Base-by-base conservation (phyloP, 208 protist genomes). In the Leishmania turanica region DNA sequence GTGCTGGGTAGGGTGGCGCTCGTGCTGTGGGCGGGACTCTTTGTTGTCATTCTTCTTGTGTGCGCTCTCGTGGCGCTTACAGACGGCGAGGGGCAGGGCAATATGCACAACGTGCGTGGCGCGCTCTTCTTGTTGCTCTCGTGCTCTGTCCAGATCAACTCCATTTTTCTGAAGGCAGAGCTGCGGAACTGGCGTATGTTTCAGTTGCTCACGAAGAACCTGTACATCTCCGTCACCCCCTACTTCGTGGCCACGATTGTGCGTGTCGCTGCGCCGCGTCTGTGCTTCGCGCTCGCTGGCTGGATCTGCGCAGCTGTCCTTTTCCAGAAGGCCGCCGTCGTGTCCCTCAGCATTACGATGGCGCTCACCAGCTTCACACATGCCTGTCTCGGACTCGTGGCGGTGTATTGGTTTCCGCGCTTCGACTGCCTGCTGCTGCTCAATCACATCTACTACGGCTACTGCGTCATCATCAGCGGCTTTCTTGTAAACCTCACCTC, bases 101-200 rank as follows among this genome's bases (percentile, higher is more conserved):
- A 60, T 45, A 47, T 93, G 77, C 88, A 93, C n/a, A 93, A 91
- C 84, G 79, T 81, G n/a, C 80, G 82, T 60, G 90, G 88, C 1
- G 65, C 90, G n/a, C 47, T 93, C 69, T 93, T 93, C 79, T 80
- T 90, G 56, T 75, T 93, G 27, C 77, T 93, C 21, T 88, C 86
- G 27, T 91, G 81, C 65, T 82, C 90, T 21, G 76, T 91, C 62
- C 90, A 91, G 56, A 80, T 87, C 17, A 91, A 88, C 74, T 79
- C 84, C 65, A 78, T 90, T 27, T 85, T 91, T 54, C 69, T 93
- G 62, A 88, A 90, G 51, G 76, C 82, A 47, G 90, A 91, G 78
- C 78, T 91, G 31, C 60, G 79, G n/a, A 84, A 93, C 72, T 87
- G 82, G 62, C 81, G 84, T 53, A 79, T 84, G 19, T 87, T 86